These are phyloP conservation scores for Tolypocladium nubicola DNA, from an alignment of 2,329 filamentous ascomycete species.

Conservation along the genomic window DNA sequence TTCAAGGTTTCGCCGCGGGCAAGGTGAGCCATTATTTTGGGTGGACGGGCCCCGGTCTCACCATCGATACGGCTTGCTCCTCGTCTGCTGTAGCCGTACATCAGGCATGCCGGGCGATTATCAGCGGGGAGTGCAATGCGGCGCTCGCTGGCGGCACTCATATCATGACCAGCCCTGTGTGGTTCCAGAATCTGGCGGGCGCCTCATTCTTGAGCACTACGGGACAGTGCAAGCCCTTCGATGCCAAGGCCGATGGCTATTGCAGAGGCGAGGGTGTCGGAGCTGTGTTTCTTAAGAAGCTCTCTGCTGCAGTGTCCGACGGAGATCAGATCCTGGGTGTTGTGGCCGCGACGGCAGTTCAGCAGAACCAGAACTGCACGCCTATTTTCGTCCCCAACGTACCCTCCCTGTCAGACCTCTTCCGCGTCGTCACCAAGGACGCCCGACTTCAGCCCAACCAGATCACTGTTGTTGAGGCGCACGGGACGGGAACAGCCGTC, in stretches of 20 bases:
- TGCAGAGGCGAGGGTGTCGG: constrained; percentile 38
- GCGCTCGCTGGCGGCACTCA: constrained; percentile 29
- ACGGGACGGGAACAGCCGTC: constrained; percentile 41
- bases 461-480: constrained; percentile 27
- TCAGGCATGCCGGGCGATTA: constrained; percentile 18
- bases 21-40: constrained; percentile 25
- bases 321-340: constrained; percentile 32
- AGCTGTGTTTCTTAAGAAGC: constrained; percentile 34
- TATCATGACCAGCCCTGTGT: constrained; percentile 19
- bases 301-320: constrained; percentile 34
- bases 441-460: constrained; percentile 7
- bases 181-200: constrained; percentile 12
- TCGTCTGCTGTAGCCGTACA: constrained; percentile 24
- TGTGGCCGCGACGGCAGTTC: constrained; percentile 24
- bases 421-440: constrained; percentile 18
- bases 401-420: constrained; percentile 2
- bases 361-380: constrained; percentile 30
- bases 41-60: constrained; percentile 23
- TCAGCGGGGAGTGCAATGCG: constrained; percentile 17
- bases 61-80: constrained; percentile 28
- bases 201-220: constrained; percentile 16
- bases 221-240: constrained; percentile 22
- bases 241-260: constrained; percentile 35
- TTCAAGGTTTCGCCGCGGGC: constrained; percentile 21
- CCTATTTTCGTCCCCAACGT: constrained; percentile 30